A percentile compares a stretch with the other conserved stretches of the same genome.
Conservation (phyloP, 192 early-diverging fungal genomes). For the Umbelopsis vinacea region DNA sequence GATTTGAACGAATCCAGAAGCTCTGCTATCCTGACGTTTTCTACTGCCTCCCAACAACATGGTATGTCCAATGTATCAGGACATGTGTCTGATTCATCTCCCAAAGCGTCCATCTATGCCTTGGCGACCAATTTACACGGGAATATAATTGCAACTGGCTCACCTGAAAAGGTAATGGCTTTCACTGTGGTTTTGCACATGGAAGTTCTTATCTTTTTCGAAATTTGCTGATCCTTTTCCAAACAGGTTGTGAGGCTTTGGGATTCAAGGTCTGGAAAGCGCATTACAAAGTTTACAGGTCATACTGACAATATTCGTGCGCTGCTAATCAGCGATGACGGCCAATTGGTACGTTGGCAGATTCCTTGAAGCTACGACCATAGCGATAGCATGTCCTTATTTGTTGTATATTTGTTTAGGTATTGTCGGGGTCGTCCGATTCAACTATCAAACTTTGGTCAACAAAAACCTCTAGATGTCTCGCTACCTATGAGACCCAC, state of each 20-base stretch:
- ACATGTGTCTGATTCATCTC: constrained; percentile 29
- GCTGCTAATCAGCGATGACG: constrained; percentile 85
- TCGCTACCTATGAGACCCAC: constrained; percentile 89
- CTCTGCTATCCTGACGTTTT: background rate
- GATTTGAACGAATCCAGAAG: constrained; percentile 69
- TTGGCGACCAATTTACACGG: constrained; percentile 82
- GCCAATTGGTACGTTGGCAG: constrained; percentile 64
- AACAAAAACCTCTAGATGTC: constrained; percentile 80
- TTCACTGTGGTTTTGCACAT: no score
- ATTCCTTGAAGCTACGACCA: no score
- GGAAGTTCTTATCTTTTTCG: background rate
- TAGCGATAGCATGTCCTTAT: no score
- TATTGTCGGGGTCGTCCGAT: constrained; percentile 93
- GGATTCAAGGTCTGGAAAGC: constrained; percentile 80
- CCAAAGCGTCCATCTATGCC: constrained; percentile 83
- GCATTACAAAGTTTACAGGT: constrained; percentile 80
- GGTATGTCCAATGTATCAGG: background rate
- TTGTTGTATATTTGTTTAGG: constrained; percentile 41
- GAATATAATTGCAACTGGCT: constrained; percentile 83
- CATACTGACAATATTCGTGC: constrained; percentile 97
- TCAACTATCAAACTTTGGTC: constrained; percentile 98
- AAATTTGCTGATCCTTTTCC: background rate
- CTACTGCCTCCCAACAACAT: background rate
- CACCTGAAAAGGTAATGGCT: constrained; percentile 78
- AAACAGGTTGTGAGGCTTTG: constrained; percentile 81